Evolutionary conservation across 2,329 filamentous ascomycete species (phyloP).

Genomic region (Pleomassaria siparia): DNA sequence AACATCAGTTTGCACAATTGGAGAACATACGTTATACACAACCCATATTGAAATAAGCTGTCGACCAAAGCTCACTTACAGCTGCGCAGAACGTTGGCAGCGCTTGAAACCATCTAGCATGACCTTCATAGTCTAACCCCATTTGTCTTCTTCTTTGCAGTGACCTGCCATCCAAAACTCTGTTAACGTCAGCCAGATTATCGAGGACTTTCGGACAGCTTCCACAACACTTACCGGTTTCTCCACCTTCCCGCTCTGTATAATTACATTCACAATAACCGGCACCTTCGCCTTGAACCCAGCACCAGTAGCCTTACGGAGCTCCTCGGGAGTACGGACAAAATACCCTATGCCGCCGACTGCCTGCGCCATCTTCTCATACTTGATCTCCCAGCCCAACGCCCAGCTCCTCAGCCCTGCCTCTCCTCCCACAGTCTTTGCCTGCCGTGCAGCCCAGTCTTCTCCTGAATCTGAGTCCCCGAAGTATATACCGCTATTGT

Average conservation of each 20-base stretch:
- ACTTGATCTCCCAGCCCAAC: slow-evolving; percentile 57
- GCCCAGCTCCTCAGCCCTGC: slow-evolving; percentile 48
- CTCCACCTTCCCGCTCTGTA: slow-evolving; percentile 52
- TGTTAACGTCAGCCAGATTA: not conserved
- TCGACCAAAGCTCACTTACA: no score
- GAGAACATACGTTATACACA: no score
- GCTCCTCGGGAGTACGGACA: slow-evolving; percentile 54
- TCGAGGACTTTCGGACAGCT: not conserved
- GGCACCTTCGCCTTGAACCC: slow-evolving; percentile 52
- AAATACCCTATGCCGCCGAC: slow-evolving; percentile 55
- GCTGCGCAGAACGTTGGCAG: no score
- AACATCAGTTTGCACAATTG: no score
- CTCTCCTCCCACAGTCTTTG: slow-evolving; percentile 29
- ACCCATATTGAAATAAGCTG: no score
- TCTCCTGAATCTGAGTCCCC: slow-evolving; percentile 38
- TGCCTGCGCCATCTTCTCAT: slow-evolving; percentile 57
- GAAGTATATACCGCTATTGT: slow-evolving; percentile 51
- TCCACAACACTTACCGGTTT: slow-evolving; percentile 30
- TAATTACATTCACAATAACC: slow-evolving; percentile 57
- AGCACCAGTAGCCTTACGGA: slow-evolving; percentile 51
- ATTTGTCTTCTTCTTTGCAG: slow-evolving; percentile 9
- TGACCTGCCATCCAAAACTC: slow-evolving; percentile 16
- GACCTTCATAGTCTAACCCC: slow-evolving; percentile 2
- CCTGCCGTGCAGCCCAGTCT: slow-evolving; percentile 48
- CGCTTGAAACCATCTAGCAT: no score